Percentiles rank a stretch among this genome's conserved stretches.
Evolutionary conservation across 78 protist genomes (phyloP).

Genomic region (Cavenderia fasciculata): DNA sequence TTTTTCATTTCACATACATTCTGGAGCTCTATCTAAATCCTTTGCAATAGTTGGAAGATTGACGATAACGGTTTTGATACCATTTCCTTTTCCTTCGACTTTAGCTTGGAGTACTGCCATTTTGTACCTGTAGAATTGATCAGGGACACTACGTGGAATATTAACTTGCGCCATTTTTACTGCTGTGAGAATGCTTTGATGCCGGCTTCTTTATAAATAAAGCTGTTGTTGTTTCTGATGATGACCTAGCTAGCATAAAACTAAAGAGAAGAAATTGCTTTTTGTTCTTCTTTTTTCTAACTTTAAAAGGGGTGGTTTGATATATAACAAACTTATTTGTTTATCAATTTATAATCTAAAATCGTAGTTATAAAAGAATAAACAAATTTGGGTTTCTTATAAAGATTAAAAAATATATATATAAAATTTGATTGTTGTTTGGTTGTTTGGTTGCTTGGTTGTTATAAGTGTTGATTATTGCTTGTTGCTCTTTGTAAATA

Average conservation of each 20-base stretch:
- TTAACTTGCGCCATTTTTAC: conserved; percentile 79
- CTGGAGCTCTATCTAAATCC: conserved; percentile 89
- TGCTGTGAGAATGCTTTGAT: conserved; percentile 8
- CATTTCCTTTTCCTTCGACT: conserved; percentile 95
- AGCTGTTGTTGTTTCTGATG: conserved; percentile 2
- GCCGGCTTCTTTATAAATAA: conserved; percentile 54
- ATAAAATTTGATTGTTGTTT: neutral
- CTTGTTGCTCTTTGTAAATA: neutral
- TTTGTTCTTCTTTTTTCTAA: neutral
- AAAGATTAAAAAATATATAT: too few species aligned
- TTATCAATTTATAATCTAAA: too few species aligned
- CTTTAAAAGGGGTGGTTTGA: neutral
- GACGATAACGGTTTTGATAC: conserved; percentile 94
- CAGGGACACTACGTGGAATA: conserved; percentile 75
- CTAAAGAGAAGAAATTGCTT: neutral
- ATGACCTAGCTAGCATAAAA: conserved; percentile 16
- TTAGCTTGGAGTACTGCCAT: conserved; percentile 93
- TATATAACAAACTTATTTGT: too few species aligned
- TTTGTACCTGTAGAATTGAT: conserved; percentile 90
- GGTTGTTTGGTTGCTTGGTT: neutral
- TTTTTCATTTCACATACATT: conserved; percentile 28
- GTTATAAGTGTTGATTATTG: neutral
- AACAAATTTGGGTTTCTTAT: too few species aligned
- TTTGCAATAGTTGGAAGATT: conserved; percentile 90
- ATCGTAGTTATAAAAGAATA: too few species aligned